Evolutionary conservation across 1,139 yeast species (phyloP), one percentile per base, ranked within the genome.

Genomic region (Taphrina pruni): DNA sequence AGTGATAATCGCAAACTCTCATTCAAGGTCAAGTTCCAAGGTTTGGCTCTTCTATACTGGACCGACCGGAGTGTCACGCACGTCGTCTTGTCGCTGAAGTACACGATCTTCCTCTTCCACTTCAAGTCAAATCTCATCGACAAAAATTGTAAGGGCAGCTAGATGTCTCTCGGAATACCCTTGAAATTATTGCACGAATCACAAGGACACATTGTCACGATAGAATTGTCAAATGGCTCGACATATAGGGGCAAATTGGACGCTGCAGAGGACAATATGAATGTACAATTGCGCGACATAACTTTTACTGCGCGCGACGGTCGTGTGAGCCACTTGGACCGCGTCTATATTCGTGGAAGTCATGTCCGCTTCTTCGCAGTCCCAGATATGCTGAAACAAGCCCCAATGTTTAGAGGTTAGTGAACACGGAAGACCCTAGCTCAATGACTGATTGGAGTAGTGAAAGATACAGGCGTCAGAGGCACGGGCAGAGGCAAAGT

Each of bases 271-370:
- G 99, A 94, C 76, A 93, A 89, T 77, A 94, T 94, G 99, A 94
- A 94, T 77, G 86, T 93, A 36, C 96, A 94, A 72, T 79, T 94
- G 65, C 83, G 86, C 74, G 97, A 94, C 76, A 96, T 90, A 61
- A 86, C 90, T 0, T 87, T 89, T 64, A 92, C 97, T 0, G 86
- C 87, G 56, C 79, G 87, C 62, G 88, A 91, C 68, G 97, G 97
- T 1, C 81, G 84, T 58, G 89, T 90, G 5, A 82, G 88, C 6
- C 89, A 89, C 74, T 84, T 91, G 83, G 92, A 89, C 72, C 93
- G 89, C 75, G 96, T 92, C 2, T 93, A 90, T 77, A 87, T 94
- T 2, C 85, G 99, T 75, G 99, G 99, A 1, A 90, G 97, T 1
- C 94, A 90, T 81, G 87, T 94, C 50, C 84, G 94, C 73, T 88